Conservation (phyloP, 2,329 filamentous ascomycete species). For the Nothomitra cinnamomea region DNA sequence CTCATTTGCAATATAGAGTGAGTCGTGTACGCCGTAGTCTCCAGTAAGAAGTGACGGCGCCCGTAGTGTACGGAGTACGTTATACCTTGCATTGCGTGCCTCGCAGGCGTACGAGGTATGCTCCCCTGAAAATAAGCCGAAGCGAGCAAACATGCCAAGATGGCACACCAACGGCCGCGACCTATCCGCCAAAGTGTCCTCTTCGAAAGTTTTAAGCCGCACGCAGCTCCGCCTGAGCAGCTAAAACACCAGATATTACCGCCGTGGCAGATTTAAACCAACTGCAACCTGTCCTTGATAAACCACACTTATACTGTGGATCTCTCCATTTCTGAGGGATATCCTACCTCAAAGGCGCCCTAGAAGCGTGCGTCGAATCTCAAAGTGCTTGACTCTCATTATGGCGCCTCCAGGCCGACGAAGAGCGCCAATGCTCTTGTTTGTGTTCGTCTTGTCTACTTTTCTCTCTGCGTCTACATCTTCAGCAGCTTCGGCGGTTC, state of each 20-base stretch:
- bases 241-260: background rate
- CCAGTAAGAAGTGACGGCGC: no score
- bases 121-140: background rate
- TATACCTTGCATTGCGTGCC: no score
- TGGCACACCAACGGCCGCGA: no score
- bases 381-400: background rate
- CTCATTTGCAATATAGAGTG: no score
- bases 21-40: no score
- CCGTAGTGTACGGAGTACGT: no score
- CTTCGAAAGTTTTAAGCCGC: background rate
- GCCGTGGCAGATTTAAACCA: background rate
- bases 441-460: conserved; percentile 33
- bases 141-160: background rate
- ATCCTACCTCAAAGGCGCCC: background rate
- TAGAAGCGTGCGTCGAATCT: background rate
- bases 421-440: conserved; percentile 22
- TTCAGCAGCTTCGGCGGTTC: conserved; percentile 54
- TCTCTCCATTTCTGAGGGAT: background rate
- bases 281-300: conserved; percentile 1
- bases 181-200: conserved; percentile 3
- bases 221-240: background rate
- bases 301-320: background rate
- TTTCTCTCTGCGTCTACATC: conserved; percentile 38
- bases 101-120: no score
- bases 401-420: conserved; percentile 30